A percentile compares a stretch with the other conserved stretches of the same genome.
phyloP scores from a whole-genome alignment of 179 eudicot genomes.

The Actinidia chinensis region DNA sequence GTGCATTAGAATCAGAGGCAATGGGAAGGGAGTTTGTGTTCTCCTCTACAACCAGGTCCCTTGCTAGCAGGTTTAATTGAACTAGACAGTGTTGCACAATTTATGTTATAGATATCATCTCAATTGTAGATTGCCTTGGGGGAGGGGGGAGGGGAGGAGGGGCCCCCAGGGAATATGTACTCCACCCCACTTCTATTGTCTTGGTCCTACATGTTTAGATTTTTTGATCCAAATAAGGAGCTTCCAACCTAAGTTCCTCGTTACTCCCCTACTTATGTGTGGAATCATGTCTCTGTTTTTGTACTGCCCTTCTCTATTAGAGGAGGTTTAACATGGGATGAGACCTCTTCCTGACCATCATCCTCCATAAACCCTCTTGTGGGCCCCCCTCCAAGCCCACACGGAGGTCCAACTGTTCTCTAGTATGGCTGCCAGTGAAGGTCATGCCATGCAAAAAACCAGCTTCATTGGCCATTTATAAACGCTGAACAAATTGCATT shows the following conservation, averaged over 20 bases:
- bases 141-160: background rate
- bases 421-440: too few species aligned
- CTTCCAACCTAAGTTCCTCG: background rate
- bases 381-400: too few species aligned
- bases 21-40: conserved; percentile 72
- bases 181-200: background rate
- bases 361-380: too few species aligned
- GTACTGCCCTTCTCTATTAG: too few species aligned
- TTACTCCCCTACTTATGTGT: background rate
- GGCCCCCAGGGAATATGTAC: background rate
- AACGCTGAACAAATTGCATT: too few species aligned
- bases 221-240: background rate
- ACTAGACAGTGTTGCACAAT: background rate
- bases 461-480: too few species aligned
- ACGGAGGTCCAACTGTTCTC: too few species aligned
- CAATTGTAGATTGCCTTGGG: background rate
- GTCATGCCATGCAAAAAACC: too few species aligned
- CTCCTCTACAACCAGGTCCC: conserved; percentile 82
- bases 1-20: conserved; percentile 64
- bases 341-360: too few species aligned
- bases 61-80: background rate
- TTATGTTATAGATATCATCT: background rate
- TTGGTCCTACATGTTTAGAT: background rate
- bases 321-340: too few species aligned
- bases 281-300: too few species aligned